phyloP scores from a whole-genome alignment of 2,329 filamentous ascomycete genomes.

The Madurella fahalii region DNA sequence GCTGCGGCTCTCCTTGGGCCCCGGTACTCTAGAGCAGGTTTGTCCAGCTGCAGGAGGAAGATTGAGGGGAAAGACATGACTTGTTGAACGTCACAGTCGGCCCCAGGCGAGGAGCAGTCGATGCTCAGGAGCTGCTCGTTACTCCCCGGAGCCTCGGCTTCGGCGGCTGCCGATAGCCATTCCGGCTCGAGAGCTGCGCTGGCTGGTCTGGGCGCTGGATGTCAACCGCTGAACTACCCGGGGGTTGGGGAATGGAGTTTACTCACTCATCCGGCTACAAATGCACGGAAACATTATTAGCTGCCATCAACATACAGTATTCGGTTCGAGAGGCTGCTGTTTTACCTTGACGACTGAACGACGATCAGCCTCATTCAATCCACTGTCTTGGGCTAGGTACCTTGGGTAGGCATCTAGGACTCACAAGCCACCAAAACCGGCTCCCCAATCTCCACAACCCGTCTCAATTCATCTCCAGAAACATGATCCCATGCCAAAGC shows the following conservation, averaged over 20 bases:
- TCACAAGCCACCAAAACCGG: conserved; percentile 14
- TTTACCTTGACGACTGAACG: neutral
- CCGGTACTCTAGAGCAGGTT: conserved; percentile 16
- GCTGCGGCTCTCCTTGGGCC: conserved; percentile 21
- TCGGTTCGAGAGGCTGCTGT: neutral
- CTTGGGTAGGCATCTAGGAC: neutral
- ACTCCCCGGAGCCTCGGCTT: neutral
- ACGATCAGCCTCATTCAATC: neutral
- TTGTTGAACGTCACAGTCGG: conserved; percentile 17
- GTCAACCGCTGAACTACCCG: neutral
- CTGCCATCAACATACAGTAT: too few species aligned
- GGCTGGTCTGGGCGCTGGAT: conserved; percentile 7
- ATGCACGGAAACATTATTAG: neutral
- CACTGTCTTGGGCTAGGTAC: neutral
- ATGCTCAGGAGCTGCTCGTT: conserved; percentile 22
- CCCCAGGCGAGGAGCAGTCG: conserved; percentile 20
- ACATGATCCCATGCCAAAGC: conserved; percentile 9
- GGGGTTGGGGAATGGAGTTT: neutral
- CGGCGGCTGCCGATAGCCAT: conserved; percentile 18
- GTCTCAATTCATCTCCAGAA: neutral
- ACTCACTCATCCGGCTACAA: conserved; percentile 20
- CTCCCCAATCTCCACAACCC: neutral
- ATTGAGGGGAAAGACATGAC: conserved; percentile 20
- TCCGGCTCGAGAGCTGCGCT: conserved; percentile 22
- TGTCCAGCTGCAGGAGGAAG: conserved; percentile 20